Conservation (phyloP, 2,329 filamentous ascomycete genomes). For the Polytolypa hystricis region DNA sequence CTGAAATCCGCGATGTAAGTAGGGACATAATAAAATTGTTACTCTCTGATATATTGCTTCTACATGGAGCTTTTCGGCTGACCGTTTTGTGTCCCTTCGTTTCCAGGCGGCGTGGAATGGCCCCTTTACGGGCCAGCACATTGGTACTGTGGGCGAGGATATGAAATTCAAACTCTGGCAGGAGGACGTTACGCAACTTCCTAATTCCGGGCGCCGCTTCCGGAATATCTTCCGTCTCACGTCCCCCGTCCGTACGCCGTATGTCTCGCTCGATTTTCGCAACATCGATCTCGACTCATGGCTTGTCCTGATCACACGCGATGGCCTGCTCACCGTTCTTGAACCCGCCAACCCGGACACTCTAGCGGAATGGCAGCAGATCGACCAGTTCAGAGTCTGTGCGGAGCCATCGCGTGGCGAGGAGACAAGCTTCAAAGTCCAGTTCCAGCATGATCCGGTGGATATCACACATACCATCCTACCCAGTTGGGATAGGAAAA, state of each 20-base stretch:
- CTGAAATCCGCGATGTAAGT: slow-evolving; percentile 73
- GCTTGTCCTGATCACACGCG: slow-evolving; percentile 71
- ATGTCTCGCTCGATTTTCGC: slow-evolving; percentile 73
- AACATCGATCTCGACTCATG: slow-evolving; percentile 75
- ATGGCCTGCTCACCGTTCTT: slow-evolving; percentile 67
- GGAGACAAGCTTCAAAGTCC: slow-evolving; percentile 74
- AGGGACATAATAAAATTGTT: neutral
- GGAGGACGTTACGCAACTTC: slow-evolving; percentile 71
- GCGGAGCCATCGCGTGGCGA: slow-evolving; percentile 63
- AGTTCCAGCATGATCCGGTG: slow-evolving; percentile 74
- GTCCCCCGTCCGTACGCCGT: slow-evolving; percentile 58
- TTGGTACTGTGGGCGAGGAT: slow-evolving; percentile 82
- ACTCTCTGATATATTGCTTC: slow-evolving; percentile 1
- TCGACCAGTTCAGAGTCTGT: slow-evolving; percentile 68
- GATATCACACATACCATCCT: slow-evolving; percentile 62
- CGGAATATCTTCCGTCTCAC: slow-evolving; percentile 53
- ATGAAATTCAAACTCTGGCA: slow-evolving; percentile 87
- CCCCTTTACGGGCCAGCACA: slow-evolving; percentile 74
- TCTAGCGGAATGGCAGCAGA: slow-evolving; percentile 59
- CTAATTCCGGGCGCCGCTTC: slow-evolving; percentile 67
- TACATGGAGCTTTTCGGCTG: slow-evolving; percentile 12
- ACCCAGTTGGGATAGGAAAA: slow-evolving; percentile 70
- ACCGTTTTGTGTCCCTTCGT: slow-evolving; percentile 4
- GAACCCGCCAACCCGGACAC: slow-evolving; percentile 80
- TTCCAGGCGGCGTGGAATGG: slow-evolving; percentile 81